Percentiles rank a stretch among this genome's conserved stretches.
Evolutionary conservation across 495 filamentous ascomycete species (phyloP).

Genomic region (Amniculicola lignicola): DNA sequence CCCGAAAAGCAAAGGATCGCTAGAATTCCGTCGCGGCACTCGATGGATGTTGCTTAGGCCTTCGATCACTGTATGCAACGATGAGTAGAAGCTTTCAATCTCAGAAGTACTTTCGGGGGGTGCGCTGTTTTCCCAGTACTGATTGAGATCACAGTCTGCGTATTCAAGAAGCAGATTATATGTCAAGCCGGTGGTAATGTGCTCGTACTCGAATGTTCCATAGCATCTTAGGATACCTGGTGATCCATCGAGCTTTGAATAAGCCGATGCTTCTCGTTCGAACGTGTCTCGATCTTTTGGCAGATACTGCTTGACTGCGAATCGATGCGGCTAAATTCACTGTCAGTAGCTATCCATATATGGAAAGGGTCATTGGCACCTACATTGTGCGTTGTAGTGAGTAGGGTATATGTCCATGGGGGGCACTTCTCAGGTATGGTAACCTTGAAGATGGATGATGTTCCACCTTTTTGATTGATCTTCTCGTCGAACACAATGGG

Average conservation of each 20-base stretch:
- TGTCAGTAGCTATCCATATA: neutral
- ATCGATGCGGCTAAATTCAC: neutral
- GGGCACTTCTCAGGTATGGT: neutral
- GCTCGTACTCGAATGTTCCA: neutral
- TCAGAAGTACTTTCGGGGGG: constrained; percentile 27
- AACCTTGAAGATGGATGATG: neutral
- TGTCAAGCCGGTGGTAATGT: neutral
- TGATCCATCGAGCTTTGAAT: neutral
- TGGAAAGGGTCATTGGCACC: neutral
- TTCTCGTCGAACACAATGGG: neutral
- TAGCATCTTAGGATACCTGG: constrained; percentile 6
- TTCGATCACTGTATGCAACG: neutral
- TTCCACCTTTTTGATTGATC: constrained; percentile 5
- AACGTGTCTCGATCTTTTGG: neutral
- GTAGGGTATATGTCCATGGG: neutral
- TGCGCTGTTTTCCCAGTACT: constrained; percentile 33
- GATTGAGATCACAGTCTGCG: constrained; percentile 42
- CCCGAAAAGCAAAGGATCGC: constrained; percentile 13
- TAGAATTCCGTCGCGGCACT: neutral
- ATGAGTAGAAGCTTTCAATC: neutral
- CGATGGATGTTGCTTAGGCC: constrained; percentile 1
- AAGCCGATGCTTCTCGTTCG: constrained; percentile 7
- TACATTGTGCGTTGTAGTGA: neutral
- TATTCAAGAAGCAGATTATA: constrained; percentile 43
- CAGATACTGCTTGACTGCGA: constrained; percentile 8